A percentile compares a stretch with the other conserved stretches of the same genome.
Evolutionary conservation across 2,329 filamentous ascomycete species (phyloP).

Genomic region (Fusarium sp.): DNA sequence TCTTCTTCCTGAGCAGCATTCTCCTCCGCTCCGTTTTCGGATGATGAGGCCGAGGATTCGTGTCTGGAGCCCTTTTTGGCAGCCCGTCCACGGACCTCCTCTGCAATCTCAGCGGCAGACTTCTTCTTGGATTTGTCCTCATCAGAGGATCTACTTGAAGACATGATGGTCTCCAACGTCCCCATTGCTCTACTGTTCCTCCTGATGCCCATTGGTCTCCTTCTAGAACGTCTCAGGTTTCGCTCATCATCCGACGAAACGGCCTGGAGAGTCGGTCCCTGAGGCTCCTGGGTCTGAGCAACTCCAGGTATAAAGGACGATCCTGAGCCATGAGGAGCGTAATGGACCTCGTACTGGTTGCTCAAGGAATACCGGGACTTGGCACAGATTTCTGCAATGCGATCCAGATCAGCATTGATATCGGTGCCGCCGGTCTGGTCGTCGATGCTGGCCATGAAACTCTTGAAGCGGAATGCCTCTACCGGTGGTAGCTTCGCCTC

Average conservation of each 20-base stretch:
- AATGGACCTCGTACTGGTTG: constrained; percentile 72
- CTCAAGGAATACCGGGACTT: constrained; percentile 69
- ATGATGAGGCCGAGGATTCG: constrained; percentile 46
- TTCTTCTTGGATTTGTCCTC: constrained; percentile 68
- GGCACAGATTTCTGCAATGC: constrained; percentile 72
- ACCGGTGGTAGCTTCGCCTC: constrained; percentile 64
- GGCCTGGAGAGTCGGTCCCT: constrained; percentile 64
- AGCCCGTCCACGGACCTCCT: constrained; percentile 61
- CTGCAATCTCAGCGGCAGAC: constrained; percentile 63
- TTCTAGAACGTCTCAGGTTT: constrained; percentile 49
- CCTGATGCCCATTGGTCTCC: constrained; percentile 53
- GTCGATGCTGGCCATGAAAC: constrained; percentile 66
- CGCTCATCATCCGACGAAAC: constrained; percentile 65
- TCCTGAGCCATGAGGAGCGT: constrained; percentile 67
- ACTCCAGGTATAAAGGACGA: constrained; percentile 53
- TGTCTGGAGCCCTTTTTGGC: constrained; percentile 49
- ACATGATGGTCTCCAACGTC: constrained; percentile 72
- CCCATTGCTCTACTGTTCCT: constrained; percentile 65
- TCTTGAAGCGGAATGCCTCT: constrained; percentile 70
- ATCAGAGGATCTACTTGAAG: constrained; percentile 68
- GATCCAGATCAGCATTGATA: constrained; percentile 66
- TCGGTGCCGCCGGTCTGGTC: constrained; percentile 53
- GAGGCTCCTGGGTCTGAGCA: constrained; percentile 46
- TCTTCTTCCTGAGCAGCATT: constrained; percentile 36
- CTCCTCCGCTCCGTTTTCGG: constrained; percentile 44